phyloP scores from a whole-genome alignment of 306 rosid genomes.

The Geum urbanum region DNA sequence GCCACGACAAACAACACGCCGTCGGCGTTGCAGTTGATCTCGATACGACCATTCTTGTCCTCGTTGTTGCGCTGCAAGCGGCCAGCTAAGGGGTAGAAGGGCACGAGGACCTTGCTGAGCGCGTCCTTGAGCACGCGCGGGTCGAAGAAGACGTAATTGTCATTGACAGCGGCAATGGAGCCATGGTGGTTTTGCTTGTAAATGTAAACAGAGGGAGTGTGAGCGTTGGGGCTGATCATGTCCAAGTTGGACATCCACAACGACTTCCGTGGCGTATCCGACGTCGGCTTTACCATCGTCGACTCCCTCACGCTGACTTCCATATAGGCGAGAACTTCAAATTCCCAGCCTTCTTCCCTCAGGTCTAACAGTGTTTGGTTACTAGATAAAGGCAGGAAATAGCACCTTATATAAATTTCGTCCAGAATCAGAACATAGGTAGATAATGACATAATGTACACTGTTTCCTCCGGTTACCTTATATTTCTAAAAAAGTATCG shows the following conservation, averaged over 20 bases:
- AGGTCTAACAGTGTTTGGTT: too few relatives aligned
- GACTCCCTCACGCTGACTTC: constrained; percentile 41
- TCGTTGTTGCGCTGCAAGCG: constrained; percentile 63
- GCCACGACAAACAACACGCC: constrained; percentile 88
- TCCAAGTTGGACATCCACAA: constrained; percentile 82
- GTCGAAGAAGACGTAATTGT: constrained; percentile 45
- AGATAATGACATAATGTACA: too few relatives aligned
- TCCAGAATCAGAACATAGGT: too few relatives aligned
- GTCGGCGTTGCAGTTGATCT: constrained; percentile 63
- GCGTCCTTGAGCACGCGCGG: constrained; percentile 45
- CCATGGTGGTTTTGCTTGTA: constrained; percentile 31
- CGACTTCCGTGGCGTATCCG: constrained; percentile 42
- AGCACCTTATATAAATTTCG: too few relatives aligned
- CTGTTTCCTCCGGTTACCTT: too few relatives aligned
- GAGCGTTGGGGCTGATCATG: constrained; percentile 64
- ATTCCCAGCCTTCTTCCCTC: too few relatives aligned
- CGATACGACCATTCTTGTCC: constrained; percentile 54
- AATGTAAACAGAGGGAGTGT: constrained; percentile 79
- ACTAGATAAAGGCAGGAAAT: too few relatives aligned
- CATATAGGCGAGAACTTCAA: constrained; percentile 21
- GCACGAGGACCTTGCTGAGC: constrained; percentile 59
- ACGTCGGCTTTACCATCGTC: constrained; percentile 66
- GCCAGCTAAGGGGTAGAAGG: constrained; percentile 82
- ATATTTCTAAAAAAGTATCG: too few relatives aligned
- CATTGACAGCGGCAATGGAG: background rate